Base-by-base conservation (phyloP, 1,139 yeast genomes). In the Zygosaccharomyces pseudobailii region DNA sequence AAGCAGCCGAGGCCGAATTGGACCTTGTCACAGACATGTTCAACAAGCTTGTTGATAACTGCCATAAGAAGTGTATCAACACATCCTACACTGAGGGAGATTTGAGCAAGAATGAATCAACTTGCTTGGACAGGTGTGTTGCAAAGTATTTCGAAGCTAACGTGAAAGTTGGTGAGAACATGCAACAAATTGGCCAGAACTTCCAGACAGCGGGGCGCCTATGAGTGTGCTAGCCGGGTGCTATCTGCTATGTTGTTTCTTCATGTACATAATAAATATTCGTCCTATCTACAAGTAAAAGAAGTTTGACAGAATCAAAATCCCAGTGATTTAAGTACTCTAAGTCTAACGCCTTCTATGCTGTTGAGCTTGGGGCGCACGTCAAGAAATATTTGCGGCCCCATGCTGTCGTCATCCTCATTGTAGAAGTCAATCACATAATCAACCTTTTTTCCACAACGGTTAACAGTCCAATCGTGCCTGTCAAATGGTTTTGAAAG, bases 1-100 rank as follows among this genome's bases (percentile, higher is more conserved):
- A 76, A 59, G 96, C 94, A 62, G 97, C 97, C 46, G 88, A 82
- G 67, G 78, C 87, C 42, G 97, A 90, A 71, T 79, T 90, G 58
- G 97, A 90, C 67, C 84, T 90, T 84, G 96, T 90, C 59, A 89
- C 97, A 27, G 96, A 94, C 58, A 89, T 90, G 97, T 90, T 90
- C 80, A 90, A 90, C 79, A 82, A 84, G 62, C 67, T 78, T 55
- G 82, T 79, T 20, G 89, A 84, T 59, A 86, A 89, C 61, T 92
- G 99, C 70, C 95, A 92, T 70, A 70, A 74, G 62, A 92, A 92
- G 73, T 92, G 99, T 73, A 86, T 92, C 66, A 66, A 67, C 57
- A 72, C 71, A 56, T 52, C 68, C 21, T 90, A 90, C 73, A 65
- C 69, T 50, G 94, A 87, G 50, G 86, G 92, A 47, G 94, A 85